phyloP scores from a whole-genome alignment of 306 rosid species.

The Trifolium subterraneum region DNA sequence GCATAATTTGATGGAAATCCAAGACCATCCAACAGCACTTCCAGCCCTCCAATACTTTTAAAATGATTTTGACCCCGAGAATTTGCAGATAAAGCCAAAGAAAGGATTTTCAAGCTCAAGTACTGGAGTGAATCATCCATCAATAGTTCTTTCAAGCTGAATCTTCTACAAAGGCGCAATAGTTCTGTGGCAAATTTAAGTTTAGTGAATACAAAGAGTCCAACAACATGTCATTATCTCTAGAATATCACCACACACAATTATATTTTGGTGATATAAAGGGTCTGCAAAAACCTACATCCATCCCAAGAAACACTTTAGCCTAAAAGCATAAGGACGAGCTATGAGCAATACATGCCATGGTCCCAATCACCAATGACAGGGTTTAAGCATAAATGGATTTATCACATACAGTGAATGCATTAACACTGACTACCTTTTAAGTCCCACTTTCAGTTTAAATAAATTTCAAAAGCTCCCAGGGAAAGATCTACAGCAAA shows the following conservation, averaged over 20 bases:
- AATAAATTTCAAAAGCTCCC: slow-evolving; percentile 7
- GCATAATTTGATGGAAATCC: slow-evolving; percentile 80
- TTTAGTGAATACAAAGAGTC: slow-evolving; percentile 40
- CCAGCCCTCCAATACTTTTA: slow-evolving; percentile 98
- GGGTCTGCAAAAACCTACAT: slow-evolving; percentile 31
- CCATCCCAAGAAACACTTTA: slow-evolving; percentile 32
- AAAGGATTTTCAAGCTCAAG: slow-evolving; percentile 81
- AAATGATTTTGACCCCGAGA: slow-evolving; percentile 95
- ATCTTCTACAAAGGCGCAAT: slow-evolving; percentile 82
- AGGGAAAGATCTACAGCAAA: too few relatives aligned
- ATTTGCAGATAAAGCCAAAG: slow-evolving; percentile 74
- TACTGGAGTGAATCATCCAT: slow-evolving; percentile 72
- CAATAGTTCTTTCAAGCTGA: slow-evolving; percentile 86
- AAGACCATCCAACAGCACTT: slow-evolving; percentile 96
- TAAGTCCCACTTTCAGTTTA: neutral
- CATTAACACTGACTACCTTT: neutral
- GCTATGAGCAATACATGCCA: slow-evolving; percentile 4
- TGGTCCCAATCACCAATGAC: slow-evolving; percentile 4
- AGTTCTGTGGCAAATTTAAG: slow-evolving; percentile 67
- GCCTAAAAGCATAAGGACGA: slow-evolving; percentile 11
- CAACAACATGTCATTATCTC: slow-evolving; percentile 9
- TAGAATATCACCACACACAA: slow-evolving; percentile 15
- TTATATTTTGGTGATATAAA: slow-evolving; percentile 7
- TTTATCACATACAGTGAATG: neutral
- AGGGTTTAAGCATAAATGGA: slow-evolving; percentile 12